Percentiles rank a stretch among this genome's conserved stretches.
These are phyloP conservation scores for Melampsora occidentalis DNA, from an alignment of 1,284 basidiomycete species.

Conservation along the genomic window DNA sequence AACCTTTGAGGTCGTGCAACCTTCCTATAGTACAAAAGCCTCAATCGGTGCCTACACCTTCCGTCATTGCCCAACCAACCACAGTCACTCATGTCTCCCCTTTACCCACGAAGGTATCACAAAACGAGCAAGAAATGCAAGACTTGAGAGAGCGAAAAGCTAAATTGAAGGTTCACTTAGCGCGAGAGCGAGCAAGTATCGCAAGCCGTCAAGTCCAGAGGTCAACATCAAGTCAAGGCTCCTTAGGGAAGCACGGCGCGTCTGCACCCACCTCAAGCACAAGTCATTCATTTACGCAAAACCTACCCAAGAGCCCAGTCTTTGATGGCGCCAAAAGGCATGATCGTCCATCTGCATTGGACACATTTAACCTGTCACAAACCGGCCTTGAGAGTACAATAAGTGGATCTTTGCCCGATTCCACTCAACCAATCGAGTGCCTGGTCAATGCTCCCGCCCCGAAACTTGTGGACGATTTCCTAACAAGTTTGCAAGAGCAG, in stretches of 20 bases:
- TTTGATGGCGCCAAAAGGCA: neutral
- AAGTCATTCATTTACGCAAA: neutral
- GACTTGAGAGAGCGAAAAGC: neutral
- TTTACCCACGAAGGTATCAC: neutral
- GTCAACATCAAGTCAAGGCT: neutral
- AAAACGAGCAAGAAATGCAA: neutral
- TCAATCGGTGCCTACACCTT: neutral
- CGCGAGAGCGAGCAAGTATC: neutral
- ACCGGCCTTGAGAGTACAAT: neutral
- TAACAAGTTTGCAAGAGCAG: conserved; percentile 1
- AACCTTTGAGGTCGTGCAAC: no score
- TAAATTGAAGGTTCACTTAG: neutral
- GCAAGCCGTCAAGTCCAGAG: neutral
- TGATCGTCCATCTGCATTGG: neutral
- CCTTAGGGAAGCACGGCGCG: neutral
- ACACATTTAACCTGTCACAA: neutral
- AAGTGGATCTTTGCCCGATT: neutral
- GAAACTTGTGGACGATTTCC: neutral
- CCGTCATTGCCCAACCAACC: neutral
- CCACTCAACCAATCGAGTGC: neutral
- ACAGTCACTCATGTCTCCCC: neutral
- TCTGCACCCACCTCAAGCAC: neutral
- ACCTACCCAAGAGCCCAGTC: conserved; percentile 2
- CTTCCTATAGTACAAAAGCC: no score
- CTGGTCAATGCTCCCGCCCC: neutral